A percentile compares a stretch with the other conserved stretches of the same genome.
Evolutionary conservation across 345 rosid species (phyloP).

Genomic region (Zanthoxylum bungeanum): DNA sequence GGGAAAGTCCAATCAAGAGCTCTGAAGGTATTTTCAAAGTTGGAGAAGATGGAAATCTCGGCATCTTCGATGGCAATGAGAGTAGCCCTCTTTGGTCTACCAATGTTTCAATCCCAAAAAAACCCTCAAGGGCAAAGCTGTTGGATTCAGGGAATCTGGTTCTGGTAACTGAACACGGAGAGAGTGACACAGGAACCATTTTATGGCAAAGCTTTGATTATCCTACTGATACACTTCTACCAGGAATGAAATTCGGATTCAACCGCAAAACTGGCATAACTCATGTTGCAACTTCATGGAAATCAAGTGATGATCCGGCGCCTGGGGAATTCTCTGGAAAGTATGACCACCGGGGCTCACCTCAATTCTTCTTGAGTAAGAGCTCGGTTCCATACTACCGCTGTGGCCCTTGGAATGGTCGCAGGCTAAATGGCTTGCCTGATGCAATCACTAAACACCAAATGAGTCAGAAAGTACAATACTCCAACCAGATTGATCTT

Average conservation of each 20-base stretch:
- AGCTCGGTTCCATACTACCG: slow-evolving; percentile 36
- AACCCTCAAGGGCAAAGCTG: slow-evolving; percentile 37
- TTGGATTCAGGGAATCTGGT: slow-evolving; percentile 67
- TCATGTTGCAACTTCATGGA: slow-evolving; percentile 50
- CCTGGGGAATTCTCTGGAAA: slow-evolving; percentile 38
- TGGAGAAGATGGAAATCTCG: slow-evolving; percentile 40
- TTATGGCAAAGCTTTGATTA: too few relatives aligned
- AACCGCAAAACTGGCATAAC: slow-evolving; percentile 31
- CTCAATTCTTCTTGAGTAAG: slow-evolving; percentile 43
- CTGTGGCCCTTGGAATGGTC: slow-evolving; percentile 60
- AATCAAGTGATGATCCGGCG: slow-evolving; percentile 44
- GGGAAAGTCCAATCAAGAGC: slow-evolving; percentile 48
- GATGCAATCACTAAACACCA: not conserved
- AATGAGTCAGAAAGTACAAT: not conserved
- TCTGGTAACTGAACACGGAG: slow-evolving; percentile 9
- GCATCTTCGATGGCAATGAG: slow-evolving; percentile 21
- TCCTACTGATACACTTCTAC: slow-evolving; percentile 61
- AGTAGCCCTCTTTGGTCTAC: slow-evolving; percentile 50
- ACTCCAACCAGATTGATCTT: not conserved
- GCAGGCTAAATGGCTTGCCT: slow-evolving; percentile 69
- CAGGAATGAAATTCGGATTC: slow-evolving; percentile 66
- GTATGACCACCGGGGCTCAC: slow-evolving; percentile 42
- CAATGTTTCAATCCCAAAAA: slow-evolving; percentile 22
- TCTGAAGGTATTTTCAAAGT: slow-evolving; percentile 43
- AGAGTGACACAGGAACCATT: not conserved